These are phyloP conservation scores for Pythium aphanidermatum DNA, from an alignment of 352 stramenopile genomes.

Conservation along the genomic window DNA sequence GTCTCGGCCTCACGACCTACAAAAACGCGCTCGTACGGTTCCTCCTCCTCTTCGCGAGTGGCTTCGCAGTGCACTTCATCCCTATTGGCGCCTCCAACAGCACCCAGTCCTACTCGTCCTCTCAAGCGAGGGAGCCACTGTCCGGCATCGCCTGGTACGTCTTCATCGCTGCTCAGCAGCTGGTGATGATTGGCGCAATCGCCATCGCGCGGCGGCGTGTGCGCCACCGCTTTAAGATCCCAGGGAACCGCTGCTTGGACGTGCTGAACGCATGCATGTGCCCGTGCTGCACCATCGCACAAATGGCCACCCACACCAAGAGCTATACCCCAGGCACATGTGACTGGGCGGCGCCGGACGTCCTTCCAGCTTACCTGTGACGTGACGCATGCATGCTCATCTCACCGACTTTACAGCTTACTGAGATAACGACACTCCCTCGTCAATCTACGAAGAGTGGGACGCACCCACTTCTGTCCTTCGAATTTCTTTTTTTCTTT, in stretches of 20 bases:
- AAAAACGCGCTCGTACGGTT: conserved; percentile 3
- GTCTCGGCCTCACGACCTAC: conserved; percentile 15
- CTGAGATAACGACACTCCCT: no score
- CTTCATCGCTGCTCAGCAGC: conserved; percentile 6
- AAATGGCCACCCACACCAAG: conserved; percentile 28
- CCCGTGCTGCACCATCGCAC: conserved; percentile 23
- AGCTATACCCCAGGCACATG: conserved; percentile 22
- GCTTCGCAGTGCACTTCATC: neutral
- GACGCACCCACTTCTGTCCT: no score
- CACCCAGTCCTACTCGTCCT: neutral
- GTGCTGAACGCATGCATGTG: conserved; percentile 13
- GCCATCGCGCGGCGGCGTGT: conserved; percentile 7
- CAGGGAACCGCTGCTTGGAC: conserved; percentile 12
- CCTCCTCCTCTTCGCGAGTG: neutral
- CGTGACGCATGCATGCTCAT: neutral
- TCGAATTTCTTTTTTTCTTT: no score
- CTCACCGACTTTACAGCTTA: no score
- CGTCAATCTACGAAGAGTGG: no score
- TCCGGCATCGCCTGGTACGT: neutral
- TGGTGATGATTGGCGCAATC: conserved; percentile 1
- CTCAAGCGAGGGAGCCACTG: neutral
- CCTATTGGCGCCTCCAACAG: neutral
- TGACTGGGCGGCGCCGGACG: conserved; percentile 9
- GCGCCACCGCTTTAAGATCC: conserved; percentile 19
- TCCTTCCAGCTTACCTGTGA: conserved; percentile 21